Base-by-base conservation (phyloP, 441 rosid species). In the Populus hybrid region DNA sequence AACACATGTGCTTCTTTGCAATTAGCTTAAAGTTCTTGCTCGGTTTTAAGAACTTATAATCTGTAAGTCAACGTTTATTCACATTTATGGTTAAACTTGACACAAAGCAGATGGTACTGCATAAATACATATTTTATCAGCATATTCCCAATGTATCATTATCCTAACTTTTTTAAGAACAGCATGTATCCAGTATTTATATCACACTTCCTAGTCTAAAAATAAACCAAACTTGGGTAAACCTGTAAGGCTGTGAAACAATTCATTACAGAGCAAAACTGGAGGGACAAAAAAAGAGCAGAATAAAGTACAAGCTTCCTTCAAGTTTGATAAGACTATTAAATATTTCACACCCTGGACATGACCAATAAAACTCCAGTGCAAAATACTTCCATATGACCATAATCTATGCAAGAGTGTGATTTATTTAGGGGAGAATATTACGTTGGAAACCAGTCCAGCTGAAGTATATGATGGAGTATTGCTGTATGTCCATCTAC, bases 401-500 rank as follows among this genome's bases (percentile, higher is more conserved):
- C 64, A 3, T 2, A 21, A 75, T 6, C 59, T 5, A 42, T 8
- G 7, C 21, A n/a, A 10, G 16, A 38, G 53, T n/a, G 35, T 72
- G 76, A 67, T 28, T 65, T 68, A 72, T 40, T 70, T 40, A 34
- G 7, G 76, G 79, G 61, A 80, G 80, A 79, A 35, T 38, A 80
- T 88, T 93, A 94, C 99, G 85, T 86, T 69, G 99, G 89, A 77
- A 94, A 93, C 99, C 99, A 97, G 86, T 97, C 99, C 79, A 94
- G 92, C 86, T 91, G 98, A 81, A 97, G 95, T 83, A 91, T 88
- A 83, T 94, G 99, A 87, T 97, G 93, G 73, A 97, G 90, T 83
- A 97, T 81, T 79, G 99, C 99, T 20, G 99, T 97, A 82, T 97
- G 99, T 71, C 99, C 99, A 90, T 94, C 99, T 23, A 94, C 99